phyloP scores from a whole-genome alignment of 1,284 basidiomycete genomes.

The Tylopilus orsonianus region DNA sequence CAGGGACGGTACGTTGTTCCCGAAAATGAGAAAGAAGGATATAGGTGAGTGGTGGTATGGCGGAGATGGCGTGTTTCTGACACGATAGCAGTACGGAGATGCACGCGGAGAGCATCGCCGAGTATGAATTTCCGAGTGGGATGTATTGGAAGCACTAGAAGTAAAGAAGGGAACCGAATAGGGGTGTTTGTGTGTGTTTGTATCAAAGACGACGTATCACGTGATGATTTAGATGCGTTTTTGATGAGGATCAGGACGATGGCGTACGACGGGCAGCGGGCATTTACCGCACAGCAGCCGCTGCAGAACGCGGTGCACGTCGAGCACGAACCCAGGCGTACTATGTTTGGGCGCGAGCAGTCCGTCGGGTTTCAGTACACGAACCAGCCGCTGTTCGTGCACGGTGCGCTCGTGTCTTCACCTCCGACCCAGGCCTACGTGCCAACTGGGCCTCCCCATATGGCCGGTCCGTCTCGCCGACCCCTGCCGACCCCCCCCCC shows the following conservation, averaged over 20 bases:
- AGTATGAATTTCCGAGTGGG: conserved; percentile 73
- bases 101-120: conserved; percentile 63
- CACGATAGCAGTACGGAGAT: conserved; percentile 64
- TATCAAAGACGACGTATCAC: conserved; percentile 6
- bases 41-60: conserved; percentile 46
- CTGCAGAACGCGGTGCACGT: conserved; percentile 9
- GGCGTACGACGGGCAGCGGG: conserved; percentile 25
- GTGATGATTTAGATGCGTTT: conserved; percentile 14
- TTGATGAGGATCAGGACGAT: conserved; percentile 15
- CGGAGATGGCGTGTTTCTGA: conserved; percentile 10
- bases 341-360: conserved; percentile 13
- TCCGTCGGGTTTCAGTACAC: conserved; percentile 24
- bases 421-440: conserved; percentile 4
- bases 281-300: conserved; percentile 8
- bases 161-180: conserved; percentile 3
- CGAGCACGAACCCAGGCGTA: conserved; percentile 9
- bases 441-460: conserved; percentile 8
- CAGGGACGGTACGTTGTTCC: conserved; percentile 85
- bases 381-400: conserved; percentile 3
- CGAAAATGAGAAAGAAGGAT: conserved; percentile 60
- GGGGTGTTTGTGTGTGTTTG: conserved; percentile 28
- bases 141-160: conserved; percentile 57
- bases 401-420: conserved; percentile 5
- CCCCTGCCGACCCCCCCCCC: conserved; percentile 31
- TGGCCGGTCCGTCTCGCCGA: conserved; percentile 25